Percentiles rank a stretch among this genome's conserved stretches.
Evolutionary conservation across 768 basidiomycete genomes (phyloP).

Genomic region (Termitomyces sp.): DNA sequence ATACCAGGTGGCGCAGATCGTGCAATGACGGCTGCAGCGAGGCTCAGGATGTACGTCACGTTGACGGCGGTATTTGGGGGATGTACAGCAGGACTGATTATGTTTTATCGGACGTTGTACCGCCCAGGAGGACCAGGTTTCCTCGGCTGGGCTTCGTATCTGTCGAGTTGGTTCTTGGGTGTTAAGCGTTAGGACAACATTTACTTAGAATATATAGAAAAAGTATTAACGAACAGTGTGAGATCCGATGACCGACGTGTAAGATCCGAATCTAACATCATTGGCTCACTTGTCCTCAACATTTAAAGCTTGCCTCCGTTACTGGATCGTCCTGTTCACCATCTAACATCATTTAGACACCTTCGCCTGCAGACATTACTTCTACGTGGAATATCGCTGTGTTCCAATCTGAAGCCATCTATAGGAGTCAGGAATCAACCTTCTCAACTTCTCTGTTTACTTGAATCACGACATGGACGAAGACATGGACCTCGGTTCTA

Average conservation of each 20-base stretch:
- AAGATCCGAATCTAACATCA: slow-evolving; percentile 39
- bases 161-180: slow-evolving; percentile 66
- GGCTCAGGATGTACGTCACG: slow-evolving; percentile 67
- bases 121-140: slow-evolving; percentile 52
- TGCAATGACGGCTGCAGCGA: slow-evolving; percentile 62
- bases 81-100: slow-evolving; percentile 63
- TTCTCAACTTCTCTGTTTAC: slow-evolving; percentile 8
- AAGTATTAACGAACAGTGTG: background rate
- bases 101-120: slow-evolving; percentile 65
- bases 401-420: background rate
- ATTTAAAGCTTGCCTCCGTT: slow-evolving; percentile 15
- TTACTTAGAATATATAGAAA: background rate
- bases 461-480: slow-evolving; percentile 55
- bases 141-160: slow-evolving; percentile 52
- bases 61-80: slow-evolving; percentile 72
- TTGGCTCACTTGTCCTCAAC: slow-evolving; percentile 16
- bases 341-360: slow-evolving; percentile 20
- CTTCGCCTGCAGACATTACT: slow-evolving; percentile 1
- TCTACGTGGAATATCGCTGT: slow-evolving; percentile 1
- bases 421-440: slow-evolving; percentile 11
- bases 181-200: slow-evolving; percentile 37
- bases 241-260: slow-evolving; percentile 34
- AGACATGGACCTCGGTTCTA: slow-evolving; percentile 67
- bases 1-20: slow-evolving; percentile 86
- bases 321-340: slow-evolving; percentile 14